Conservation (phyloP, 345 rosid species). For the Jatropha curcas region DNA sequence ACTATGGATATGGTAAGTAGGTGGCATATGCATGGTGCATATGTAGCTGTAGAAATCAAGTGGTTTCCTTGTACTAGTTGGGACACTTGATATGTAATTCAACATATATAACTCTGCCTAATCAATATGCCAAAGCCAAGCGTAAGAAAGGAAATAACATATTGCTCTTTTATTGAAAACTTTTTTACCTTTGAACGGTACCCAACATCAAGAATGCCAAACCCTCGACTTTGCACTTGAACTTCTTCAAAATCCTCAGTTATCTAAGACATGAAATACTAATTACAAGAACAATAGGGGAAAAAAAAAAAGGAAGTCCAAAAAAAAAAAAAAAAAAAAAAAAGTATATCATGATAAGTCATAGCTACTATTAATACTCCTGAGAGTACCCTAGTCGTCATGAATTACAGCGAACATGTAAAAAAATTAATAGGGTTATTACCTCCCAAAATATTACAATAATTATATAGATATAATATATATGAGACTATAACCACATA, state of each 20-base stretch:
- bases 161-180: not conserved
- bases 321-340: not conserved
- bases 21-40: not conserved
- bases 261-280: constrained; percentile 39
- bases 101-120: not conserved
- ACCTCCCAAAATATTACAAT: too few species aligned
- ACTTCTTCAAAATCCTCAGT: constrained; percentile 88
- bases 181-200: constrained; percentile 74
- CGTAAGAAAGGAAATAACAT: not conserved
- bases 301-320: too few species aligned
- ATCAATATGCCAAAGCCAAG: not conserved
- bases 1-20: too few species aligned
- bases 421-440: too few species aligned
- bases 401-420: too few species aligned
- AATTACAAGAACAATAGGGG: constrained; percentile 15
- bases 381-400: too few species aligned
- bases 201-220: constrained; percentile 96
- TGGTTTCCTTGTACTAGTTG: too few species aligned
- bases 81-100: not conserved
- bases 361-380: too few species aligned
- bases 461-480: too few species aligned
- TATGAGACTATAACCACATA: too few species aligned
- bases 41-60: not conserved
- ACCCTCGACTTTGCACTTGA: constrained; percentile 88
- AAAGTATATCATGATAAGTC: too few species aligned